phyloP scores from a whole-genome alignment of 306 rosid species.

The Hippophae gyantsensis region DNA sequence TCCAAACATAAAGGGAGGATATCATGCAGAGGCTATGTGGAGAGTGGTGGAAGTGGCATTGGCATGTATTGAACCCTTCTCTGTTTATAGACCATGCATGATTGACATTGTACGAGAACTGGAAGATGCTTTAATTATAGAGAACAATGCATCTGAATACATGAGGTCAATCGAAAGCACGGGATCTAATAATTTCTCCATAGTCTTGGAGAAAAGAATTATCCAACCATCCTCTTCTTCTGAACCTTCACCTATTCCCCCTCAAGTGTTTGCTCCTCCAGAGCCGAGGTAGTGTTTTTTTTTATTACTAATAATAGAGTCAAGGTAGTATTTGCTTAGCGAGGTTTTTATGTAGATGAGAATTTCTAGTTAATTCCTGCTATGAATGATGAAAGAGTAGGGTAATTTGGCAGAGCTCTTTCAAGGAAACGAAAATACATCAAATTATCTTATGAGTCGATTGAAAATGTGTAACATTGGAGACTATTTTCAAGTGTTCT shows the following conservation, averaged over 20 bases:
- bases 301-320: not conserved
- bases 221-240: slow-evolving; percentile 40
- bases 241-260: slow-evolving; percentile 47
- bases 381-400: too few species aligned
- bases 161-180: slow-evolving; percentile 87
- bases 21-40: slow-evolving; percentile 95
- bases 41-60: slow-evolving; percentile 76
- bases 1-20: slow-evolving; percentile 83
- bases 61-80: slow-evolving; percentile 59
- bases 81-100: slow-evolving; percentile 71
- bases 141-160: slow-evolving; percentile 91
- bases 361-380: too few species aligned
- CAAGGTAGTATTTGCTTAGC: too few species aligned
- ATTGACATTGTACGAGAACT: slow-evolving; percentile 68
- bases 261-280: slow-evolving; percentile 54
- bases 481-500: too few species aligned
- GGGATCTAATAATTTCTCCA: slow-evolving; percentile 65
- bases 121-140: slow-evolving; percentile 85
- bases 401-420: too few species aligned
- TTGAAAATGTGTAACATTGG: too few species aligned
- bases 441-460: too few species aligned
- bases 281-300: slow-evolving; percentile 58
- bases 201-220: slow-evolving; percentile 48
- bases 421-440: too few species aligned
- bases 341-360: not conserved